Base-by-base conservation (phyloP, 352 stramenopile genomes). In the Pythium aquatile region DNA sequence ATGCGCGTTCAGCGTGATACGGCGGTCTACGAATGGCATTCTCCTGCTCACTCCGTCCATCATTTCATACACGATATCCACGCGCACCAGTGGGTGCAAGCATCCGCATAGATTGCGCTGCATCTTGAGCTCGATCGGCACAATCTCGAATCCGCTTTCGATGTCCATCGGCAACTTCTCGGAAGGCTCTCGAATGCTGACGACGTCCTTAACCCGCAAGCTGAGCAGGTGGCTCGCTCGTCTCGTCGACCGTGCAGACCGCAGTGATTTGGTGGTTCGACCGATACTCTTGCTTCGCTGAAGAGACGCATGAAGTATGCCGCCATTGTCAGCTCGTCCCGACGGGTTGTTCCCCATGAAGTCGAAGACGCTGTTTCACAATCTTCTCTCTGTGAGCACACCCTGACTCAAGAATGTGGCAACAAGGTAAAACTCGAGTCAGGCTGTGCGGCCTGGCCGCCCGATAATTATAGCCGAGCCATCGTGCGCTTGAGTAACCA, bases 91-190 rank as follows among this genome's bases (percentile, higher is more conserved):
- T 24, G 65, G 47, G 16, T 67, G 58, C 9, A 13, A 17, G 37
- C 65, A 67, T 10, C 59, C 65, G 20, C 65, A 72, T 4, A 72
- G 54, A 42, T 72, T 72, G 13, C 59, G 65, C 46, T 66, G 53
- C 59, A 72, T 72, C 54, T 64, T 65, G 46, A 72, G 54, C 33
- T 63, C 47, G 5, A 61, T 16, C n/a, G 56, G 48, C 17, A 55
- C 59, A 14, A 72, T 33, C 47, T 67, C 65, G 16, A 67, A 67
- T 5, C 10, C 24, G 30, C 58, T 10, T 8, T 47, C 49, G 28
- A 69, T 52, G n/a, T 69, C 54, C 1, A 35, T 13, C 3, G 47
- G 58, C 11, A 72, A 20, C 24, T 40, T 57, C 39, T 70, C 63
- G 0, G 10, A 13, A 7, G 54, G 54, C 20, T 54, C 52, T 9